phyloP scores from a whole-genome alignment of 2,329 filamentous ascomycete species.

The Sporothrix pseudoabietina region DNA sequence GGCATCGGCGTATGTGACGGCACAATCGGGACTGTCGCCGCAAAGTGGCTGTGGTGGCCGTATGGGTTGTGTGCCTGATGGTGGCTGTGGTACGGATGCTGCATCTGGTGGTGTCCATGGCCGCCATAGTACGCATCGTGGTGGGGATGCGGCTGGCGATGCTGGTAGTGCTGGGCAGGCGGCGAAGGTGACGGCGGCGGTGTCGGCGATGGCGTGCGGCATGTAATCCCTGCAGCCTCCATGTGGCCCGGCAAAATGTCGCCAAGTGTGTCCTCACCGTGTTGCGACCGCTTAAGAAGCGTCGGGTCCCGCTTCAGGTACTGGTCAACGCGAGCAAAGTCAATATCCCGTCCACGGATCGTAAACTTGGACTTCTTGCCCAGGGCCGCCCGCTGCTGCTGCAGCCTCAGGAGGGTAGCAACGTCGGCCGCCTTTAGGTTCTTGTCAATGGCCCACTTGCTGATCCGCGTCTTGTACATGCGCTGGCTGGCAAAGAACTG shows the following conservation, averaged over 20 bases:
- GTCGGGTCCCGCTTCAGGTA: conserved; percentile 39
- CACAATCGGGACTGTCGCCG: not conserved
- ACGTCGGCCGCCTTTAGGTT: conserved; percentile 41
- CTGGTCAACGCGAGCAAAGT: conserved; percentile 39
- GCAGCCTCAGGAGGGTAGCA: conserved; percentile 37
- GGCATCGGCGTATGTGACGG: conserved; percentile 16
- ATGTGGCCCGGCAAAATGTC: conserved; percentile 32
- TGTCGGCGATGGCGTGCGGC: conserved; percentile 37
- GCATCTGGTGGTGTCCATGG: not conserved
- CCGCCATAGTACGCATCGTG: not conserved
- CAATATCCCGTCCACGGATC: conserved; percentile 37
- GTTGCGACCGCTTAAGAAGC: conserved; percentile 30
- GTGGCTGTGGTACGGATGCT: conserved; percentile 11
- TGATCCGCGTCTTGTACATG: conserved; percentile 44
- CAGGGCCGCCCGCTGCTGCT: conserved; percentile 35
- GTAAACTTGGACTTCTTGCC: conserved; percentile 38
- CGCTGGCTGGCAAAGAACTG: conserved; percentile 39
- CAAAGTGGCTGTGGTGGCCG: not conserved
- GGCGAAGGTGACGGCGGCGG: conserved; percentile 27
- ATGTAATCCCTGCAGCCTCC: conserved; percentile 35
- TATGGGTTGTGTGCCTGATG: not conserved
- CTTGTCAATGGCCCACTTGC: conserved; percentile 42
- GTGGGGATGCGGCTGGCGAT: not conserved
- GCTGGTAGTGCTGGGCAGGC: not conserved
- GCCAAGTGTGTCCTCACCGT: conserved; percentile 31